These are phyloP conservation scores for Fusarium beomiforme DNA, from an alignment of 2,329 filamentous ascomycete genomes.

Conservation along the genomic window DNA sequence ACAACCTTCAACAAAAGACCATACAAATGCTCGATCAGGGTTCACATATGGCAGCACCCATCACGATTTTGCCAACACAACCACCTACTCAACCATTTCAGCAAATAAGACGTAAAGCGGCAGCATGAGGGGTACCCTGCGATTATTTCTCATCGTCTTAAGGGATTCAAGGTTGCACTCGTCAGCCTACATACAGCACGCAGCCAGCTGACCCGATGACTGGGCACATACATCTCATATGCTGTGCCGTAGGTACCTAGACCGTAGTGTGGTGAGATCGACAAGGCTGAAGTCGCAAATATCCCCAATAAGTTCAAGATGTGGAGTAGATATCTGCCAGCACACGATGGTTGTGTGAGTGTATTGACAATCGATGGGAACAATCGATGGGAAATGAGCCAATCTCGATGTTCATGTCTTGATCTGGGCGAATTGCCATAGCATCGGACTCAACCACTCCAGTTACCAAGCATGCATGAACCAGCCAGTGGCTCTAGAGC, in stretches of 20 bases:
- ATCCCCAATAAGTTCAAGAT: constrained; percentile 8
- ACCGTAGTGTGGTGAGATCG: constrained; percentile 25
- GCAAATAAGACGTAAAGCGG: constrained; percentile 16
- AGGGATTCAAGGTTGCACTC: constrained; percentile 22
- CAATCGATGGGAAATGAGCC: constrained; percentile 14
- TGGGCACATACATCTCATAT: constrained; percentile 11
- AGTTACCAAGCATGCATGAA: constrained; percentile 4
- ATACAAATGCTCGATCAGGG: constrained; percentile 16
- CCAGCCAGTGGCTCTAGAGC: background rate
- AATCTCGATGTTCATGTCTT: constrained; percentile 20
- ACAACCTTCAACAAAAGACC: constrained; percentile 1
- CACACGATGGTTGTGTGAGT: constrained; percentile 5
- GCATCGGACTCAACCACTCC: background rate
- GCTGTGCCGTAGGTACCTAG: constrained; percentile 28
- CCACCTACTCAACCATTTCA: constrained; percentile 17
- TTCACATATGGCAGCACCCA: constrained; percentile 18
- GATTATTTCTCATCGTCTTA: background rate
- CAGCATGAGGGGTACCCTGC: constrained; percentile 1
- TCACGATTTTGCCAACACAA: constrained; percentile 30
- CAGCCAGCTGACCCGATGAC: constrained; percentile 32
- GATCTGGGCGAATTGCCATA: constrained; percentile 9
- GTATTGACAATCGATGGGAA: constrained; percentile 1
- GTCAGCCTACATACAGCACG: constrained; percentile 37
- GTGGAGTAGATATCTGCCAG: constrained; percentile 20
- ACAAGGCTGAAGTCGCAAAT: constrained; percentile 31